phyloP scores from a whole-genome alignment of 345 rosid species.

The Ceriops zippeliana region DNA sequence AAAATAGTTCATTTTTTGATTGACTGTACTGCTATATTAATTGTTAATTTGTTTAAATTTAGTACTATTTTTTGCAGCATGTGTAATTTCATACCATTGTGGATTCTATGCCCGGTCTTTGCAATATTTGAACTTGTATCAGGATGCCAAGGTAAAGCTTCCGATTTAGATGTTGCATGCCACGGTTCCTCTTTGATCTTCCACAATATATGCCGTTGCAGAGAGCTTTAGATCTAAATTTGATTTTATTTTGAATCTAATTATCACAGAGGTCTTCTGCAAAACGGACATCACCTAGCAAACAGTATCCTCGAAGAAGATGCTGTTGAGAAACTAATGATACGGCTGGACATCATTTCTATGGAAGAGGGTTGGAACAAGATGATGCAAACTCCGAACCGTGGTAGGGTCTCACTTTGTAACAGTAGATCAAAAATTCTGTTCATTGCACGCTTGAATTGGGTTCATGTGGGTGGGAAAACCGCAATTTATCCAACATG shows the following conservation, averaged over 20 bases:
- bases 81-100: conserved; percentile 63
- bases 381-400: conserved; percentile 44
- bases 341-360: too few species aligned
- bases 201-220: background rate
- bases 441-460: background rate
- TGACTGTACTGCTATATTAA: too few species aligned
- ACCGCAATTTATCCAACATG: background rate
- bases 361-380: too few species aligned
- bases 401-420: conserved; percentile 33
- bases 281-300: conserved; percentile 19
- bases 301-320: conserved; percentile 43
- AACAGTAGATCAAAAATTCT: background rate
- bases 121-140: conserved; percentile 40
- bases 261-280: conserved; percentile 27
- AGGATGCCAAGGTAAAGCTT: conserved; percentile 39
- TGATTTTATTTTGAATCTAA: background rate
- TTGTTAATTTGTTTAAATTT: too few species aligned
- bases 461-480: background rate
- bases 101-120: conserved; percentile 51
- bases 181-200: background rate
- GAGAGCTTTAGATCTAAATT: background rate
- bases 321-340: too few species aligned
- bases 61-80: conserved; percentile 39
- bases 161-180: background rate
- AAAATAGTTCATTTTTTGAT: too few species aligned